These are phyloP conservation scores for Lentinula sp. DNA, from an alignment of 768 basidiomycete genomes.

Conservation along the genomic window DNA sequence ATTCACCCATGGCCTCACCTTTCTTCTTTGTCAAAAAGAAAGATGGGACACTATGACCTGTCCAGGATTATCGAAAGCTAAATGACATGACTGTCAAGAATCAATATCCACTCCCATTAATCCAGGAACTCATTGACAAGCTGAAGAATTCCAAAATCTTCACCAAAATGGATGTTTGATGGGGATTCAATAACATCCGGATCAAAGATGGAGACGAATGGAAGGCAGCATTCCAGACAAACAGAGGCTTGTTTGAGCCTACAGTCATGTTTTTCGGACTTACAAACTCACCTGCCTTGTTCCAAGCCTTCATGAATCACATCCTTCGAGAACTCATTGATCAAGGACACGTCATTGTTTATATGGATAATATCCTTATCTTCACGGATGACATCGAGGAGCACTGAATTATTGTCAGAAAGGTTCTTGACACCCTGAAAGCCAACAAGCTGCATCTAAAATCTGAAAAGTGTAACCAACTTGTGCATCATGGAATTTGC, in stretches of 20 bases:
- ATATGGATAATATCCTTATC: constrained; percentile 22
- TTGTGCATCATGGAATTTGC: no score
- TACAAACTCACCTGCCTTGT: constrained; percentile 23
- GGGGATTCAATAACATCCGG: no score
- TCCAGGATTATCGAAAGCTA: no score
- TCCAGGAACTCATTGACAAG: no score
- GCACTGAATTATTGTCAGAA: constrained; percentile 6
- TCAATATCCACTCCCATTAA: no score
- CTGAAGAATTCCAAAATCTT: no score
- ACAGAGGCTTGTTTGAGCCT: constrained; percentile 31
- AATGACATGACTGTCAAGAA: no score
- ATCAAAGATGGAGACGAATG: constrained; percentile 29
- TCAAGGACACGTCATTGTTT: not conserved
- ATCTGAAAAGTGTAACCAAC: constrained; percentile 19
- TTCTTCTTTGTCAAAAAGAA: no score
- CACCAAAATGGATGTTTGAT: no score
- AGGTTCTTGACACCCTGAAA: constrained; percentile 13
- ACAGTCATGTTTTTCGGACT: constrained; percentile 37
- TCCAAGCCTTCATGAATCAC: constrained; percentile 27
- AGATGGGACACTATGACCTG: no score
- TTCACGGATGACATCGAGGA: constrained; percentile 5
- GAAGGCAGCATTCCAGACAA: constrained; percentile 36
- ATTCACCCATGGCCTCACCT: no score
- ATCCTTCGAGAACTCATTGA: constrained; percentile 22
- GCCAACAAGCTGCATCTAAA: constrained; percentile 17